Evolutionary conservation across 306 rosid genomes (phyloP).

Genomic region (Sphenostylis stenocarpa): DNA sequence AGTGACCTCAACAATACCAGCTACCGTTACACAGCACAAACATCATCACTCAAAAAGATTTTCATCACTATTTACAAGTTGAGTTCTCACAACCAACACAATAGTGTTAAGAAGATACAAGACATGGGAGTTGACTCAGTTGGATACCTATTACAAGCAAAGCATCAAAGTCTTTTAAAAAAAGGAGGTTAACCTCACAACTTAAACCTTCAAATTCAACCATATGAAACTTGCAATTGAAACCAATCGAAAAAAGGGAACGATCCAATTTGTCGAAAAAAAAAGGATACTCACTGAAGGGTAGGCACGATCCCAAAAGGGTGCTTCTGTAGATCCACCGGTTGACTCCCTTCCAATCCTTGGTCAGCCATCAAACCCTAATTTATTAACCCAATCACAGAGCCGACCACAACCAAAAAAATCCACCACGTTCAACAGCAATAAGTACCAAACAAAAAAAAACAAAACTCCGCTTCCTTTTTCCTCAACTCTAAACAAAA

Average conservation of each 20-base stretch:
- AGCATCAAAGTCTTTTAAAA: background rate
- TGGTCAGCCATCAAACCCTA: too few relatives aligned
- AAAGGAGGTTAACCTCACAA: background rate
- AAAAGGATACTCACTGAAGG: conserved; percentile 76
- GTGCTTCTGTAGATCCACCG: conserved; percentile 76
- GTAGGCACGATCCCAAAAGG: conserved; percentile 98
- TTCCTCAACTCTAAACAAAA: background rate
- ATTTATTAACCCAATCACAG: background rate
- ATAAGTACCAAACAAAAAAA: conserved; percentile 12
- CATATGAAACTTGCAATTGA: background rate
- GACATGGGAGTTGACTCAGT: background rate
- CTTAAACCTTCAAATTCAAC: background rate
- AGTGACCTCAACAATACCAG: background rate
- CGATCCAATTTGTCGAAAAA: background rate
- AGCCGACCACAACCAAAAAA: conserved; percentile 9
- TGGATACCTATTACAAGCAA: background rate
- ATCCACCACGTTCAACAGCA: background rate
- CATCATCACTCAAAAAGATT: background rate
- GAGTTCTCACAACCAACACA: background rate
- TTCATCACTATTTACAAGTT: background rate
- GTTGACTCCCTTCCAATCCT: conserved; percentile 85
- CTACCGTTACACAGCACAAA: background rate
- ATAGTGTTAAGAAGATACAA: background rate
- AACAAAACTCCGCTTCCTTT: background rate
- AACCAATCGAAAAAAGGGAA: background rate